Evolutionary conservation across 1,284 basidiomycete species (phyloP), one percentile per base, ranked within the genome.

Genomic region (Pseudozyma sp.): DNA sequence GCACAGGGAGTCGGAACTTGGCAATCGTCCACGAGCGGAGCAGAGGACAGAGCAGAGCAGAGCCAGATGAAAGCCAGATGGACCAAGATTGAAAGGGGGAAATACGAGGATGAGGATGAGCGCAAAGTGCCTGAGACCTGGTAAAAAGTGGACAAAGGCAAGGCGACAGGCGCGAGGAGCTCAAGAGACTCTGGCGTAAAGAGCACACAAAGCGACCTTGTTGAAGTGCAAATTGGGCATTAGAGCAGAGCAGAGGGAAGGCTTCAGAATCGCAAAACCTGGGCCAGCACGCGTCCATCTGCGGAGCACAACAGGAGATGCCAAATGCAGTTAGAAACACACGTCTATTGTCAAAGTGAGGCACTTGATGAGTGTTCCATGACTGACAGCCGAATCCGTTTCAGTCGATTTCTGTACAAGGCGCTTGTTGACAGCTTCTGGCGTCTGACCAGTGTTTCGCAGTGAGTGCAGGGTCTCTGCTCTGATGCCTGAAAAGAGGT

Each of bases 91-190:
- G 43, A 21, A 21, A 52, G 34, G 44, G 38, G 25, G 34, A n/a
- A n/a, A 19, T 21, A 38, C 9, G 39, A 21, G 45, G 13, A n/a
- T 44, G 18, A 51, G 44, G 58, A 48, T 9, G 34, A 47, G 25
- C 42, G 40, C 14, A 45, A 59, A 59, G 56, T 59, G 62, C 39
- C 47, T 47, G 56, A 57, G 60, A 61, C 59, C 59, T 55, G 52
- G 59, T 44, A 34, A 47, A 47, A 48, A 48, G 38, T 10, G 38
- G 16, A 35, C 43, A 18, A 31, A 11, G 48, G 19, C 45, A 36
- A 52, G 50, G 50, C 19, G 45, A 48, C 13, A 40, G 18, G 16
- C 16, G 21, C 25, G 45, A 31, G 45, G 21, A 3, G 16, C 39
- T 12, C 18, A 31, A 48, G 45, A 19, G 43, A 45, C 25, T 31